Evolutionary conservation across 2,329 filamentous ascomycete species (phyloP), one percentile per base, ranked within the genome.

Genomic region (Colletotrichum truncatum): DNA sequence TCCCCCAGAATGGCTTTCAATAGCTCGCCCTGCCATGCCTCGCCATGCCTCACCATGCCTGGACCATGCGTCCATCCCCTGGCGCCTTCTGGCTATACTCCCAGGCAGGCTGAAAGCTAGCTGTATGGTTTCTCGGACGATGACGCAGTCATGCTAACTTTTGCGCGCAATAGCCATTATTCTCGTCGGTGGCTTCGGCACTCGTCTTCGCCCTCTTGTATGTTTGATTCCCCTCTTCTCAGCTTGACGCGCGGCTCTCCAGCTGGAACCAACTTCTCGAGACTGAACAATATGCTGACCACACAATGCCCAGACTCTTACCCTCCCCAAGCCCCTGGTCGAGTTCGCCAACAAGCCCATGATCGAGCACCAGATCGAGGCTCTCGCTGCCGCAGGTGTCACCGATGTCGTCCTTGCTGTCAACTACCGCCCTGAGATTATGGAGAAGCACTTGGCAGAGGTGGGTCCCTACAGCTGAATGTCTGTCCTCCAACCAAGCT

Each of bases 301-400:
- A 53, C 54, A 4, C 48, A 21, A 66, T 49, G 53, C 38, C n/a
- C 41, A 97, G 93, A 99, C 95, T 73, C 89, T 99, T 77, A 98
- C 96, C 54, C 92, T 98, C 71, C 95, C 95, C 68, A 99, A 98
- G 83, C 95, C 96, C 70, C 88, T 99, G 72, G 96, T 99, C 76
- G 95, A 99, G 84, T 99, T 99, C 77, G 94, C 89, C 77, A 99
- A 99, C 88, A 95, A 96, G 84, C 96, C 94, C 78, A 99, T 99
- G 95, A 98, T 99, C 80, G 87, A 97, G 76, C 95, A 98, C 83
- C 95, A 99, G 83, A 93, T 99, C 74, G 94, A 98, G 84, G 94
- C 93, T 71, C 88, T 99, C 72, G 95, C 96, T 72, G 91, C 90
- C 66, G 95, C 94, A 64, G 95, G 95, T 78, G 96, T 98, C 70